Conservation (phyloP, 2,329 filamentous ascomycete genomes). For the Penicillium frequentans region DNA sequence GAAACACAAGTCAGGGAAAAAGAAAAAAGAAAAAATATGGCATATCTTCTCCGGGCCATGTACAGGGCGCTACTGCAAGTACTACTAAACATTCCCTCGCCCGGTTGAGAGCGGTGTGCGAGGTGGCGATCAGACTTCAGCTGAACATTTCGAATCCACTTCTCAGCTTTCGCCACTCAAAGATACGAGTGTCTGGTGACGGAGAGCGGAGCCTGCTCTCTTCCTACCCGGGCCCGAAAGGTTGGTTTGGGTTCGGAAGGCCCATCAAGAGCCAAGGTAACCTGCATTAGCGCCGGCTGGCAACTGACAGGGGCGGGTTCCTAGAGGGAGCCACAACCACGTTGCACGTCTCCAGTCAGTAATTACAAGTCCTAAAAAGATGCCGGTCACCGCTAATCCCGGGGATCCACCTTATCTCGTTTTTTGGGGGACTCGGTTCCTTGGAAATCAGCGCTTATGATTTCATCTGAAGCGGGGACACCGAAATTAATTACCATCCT, state of each 20-base stretch:
- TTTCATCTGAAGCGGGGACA: background rate
- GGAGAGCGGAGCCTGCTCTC: constrained; percentile 15
- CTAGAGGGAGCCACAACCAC: constrained; percentile 24
- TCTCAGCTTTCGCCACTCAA: constrained; percentile 19
- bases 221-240: constrained; percentile 32
- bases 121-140: constrained; percentile 29
- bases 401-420: background rate
- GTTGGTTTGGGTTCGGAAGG: constrained; percentile 34
- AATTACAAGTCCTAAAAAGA: background rate
- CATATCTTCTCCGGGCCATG: constrained; percentile 18
- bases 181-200: constrained; percentile 20
- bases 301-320: constrained; percentile 28
- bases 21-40: background rate
- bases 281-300: constrained; percentile 39
- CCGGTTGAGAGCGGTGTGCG: constrained; percentile 17
- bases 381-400: background rate
- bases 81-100: constrained; percentile 11
- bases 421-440: background rate
- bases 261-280: constrained; percentile 33
- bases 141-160: constrained; percentile 10
- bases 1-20: background rate
- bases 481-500: background rate
- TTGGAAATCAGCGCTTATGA: background rate
- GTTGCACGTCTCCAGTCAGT: constrained; percentile 16
- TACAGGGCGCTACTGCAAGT: constrained; percentile 26